Base-by-base conservation (phyloP, 2,329 filamentous ascomycete genomes). In the Chaetomium sp. region DNA sequence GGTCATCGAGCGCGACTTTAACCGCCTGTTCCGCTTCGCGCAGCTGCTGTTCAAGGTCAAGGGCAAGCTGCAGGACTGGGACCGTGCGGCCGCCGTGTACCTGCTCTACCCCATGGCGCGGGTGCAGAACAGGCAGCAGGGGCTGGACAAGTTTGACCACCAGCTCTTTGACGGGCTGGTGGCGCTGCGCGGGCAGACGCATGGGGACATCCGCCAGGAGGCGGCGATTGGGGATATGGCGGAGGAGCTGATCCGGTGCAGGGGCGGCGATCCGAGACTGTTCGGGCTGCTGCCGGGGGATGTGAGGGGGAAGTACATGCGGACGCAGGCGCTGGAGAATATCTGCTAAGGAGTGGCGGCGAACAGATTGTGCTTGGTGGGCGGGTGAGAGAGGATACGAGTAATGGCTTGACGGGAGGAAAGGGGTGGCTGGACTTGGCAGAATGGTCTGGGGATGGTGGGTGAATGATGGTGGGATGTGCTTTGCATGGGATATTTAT, bases 141-240 rank as follows among this genome's bases (percentile, higher is more conserved):
- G 38, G 23, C 8, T 69, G 63, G 61, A 71, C 63, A 56, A 60
- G 58, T 45, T 70, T 60, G 49, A 70, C 13, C 75, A 81, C 27
- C 73, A 77, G 53, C 75, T 86, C 7, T 78, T 89, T 25, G 84
- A 87, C 50, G 83, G 80, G 65, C 74, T 90, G n/a, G 74, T 87
- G 57, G 77, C 81, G 31, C 83, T 85, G 38, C 75, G 89, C 35
- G 83, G 83, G 31, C 81, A 82, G 31, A 83, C 87, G 76, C 81
- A 82, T 65, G 82, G 82, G 2, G 78, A 81, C 45, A 73, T 75
- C 6, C 75, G 87, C 67, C 84, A 90, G 73, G 80, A 86, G 60
- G 91, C 93, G 50, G 92, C 92, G 0, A 83, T 94, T 61, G 88
- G 89, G 68, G 92, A 96, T 73, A 96, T 97, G 84, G 90, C 89